These are phyloP conservation scores for Leccinum pachyderme DNA, from an alignment of 1,284 basidiomycete species.

Conservation along the genomic window DNA sequence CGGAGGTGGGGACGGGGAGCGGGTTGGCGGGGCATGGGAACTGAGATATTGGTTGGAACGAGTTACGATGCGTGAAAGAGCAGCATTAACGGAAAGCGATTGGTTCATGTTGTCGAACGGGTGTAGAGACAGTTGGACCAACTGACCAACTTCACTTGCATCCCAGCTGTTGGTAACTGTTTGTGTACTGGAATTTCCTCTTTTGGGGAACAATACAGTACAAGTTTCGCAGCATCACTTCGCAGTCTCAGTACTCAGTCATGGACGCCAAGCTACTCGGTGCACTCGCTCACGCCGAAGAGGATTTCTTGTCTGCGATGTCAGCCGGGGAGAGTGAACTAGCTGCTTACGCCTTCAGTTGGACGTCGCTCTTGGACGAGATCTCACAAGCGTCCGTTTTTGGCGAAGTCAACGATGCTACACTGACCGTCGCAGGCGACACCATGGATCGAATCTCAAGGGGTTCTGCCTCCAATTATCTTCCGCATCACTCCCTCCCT, in stretches of 20 bases:
- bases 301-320: too few species aligned
- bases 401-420: too few species aligned
- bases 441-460: neutral
- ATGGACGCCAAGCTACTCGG: too few species aligned
- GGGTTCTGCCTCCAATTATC: neutral
- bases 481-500: neutral
- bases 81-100: neutral
- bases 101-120: neutral
- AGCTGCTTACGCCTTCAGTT: too few species aligned
- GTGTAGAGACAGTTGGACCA: too few species aligned
- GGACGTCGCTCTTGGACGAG: neutral
- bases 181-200: neutral
- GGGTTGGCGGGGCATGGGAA: neutral
- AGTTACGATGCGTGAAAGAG: neutral
- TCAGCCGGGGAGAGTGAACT: too few species aligned
- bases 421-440: neutral
- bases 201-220: neutral
- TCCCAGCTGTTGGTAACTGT: too few species aligned
- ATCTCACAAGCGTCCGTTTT: neutral
- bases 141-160: too few species aligned
- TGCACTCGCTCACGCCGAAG: too few species aligned
- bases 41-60: neutral
- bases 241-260: too few species aligned
- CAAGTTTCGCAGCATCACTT: too few species aligned
- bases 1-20: neutral